Percentiles rank a stretch among this genome's conserved stretches.
These are phyloP conservation scores for Solanum hybrid DNA, from an alignment of 305 asterid species.

Conservation along the genomic window DNA sequence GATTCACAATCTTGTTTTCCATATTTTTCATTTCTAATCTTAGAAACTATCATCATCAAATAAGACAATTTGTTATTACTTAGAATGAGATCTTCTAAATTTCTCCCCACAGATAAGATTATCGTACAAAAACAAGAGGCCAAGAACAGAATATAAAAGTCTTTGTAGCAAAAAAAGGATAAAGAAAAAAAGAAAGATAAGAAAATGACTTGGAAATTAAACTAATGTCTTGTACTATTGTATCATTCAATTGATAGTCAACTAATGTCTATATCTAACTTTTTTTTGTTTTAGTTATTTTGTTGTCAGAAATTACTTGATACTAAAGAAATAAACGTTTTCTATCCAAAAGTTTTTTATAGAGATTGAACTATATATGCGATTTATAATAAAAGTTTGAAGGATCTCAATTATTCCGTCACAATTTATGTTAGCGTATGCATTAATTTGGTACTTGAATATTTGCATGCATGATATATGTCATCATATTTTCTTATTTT, in stretches of 20 bases:
- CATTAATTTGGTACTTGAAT: neutral
- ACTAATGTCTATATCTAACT: neutral
- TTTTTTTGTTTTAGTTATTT: neutral
- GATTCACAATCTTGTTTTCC: neutral
- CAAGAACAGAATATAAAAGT: neutral
- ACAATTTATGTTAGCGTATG: neutral
- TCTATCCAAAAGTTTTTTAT: neutral
- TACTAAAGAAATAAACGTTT: neutral
- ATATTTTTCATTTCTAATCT: neutral
- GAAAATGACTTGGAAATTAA: neutral
- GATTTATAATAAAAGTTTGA: neutral
- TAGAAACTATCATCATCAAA: neutral
- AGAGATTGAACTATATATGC: neutral
- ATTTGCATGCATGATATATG: neutral
- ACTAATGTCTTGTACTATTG: neutral
- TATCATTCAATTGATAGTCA: neutral
- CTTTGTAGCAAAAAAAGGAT: neutral
- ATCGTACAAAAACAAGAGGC: neutral
- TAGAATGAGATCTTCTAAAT: neutral
- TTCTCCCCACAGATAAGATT: neutral
- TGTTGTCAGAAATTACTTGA: neutral
- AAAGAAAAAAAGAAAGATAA: neutral
- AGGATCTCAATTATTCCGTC: fast-evolving
- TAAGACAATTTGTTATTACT: neutral
- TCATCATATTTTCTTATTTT: neutral